Evolutionary conservation across 2,329 filamentous ascomycete genomes (phyloP), one percentile per base, ranked within the genome.

Genomic region (Trichothecium roseum): DNA sequence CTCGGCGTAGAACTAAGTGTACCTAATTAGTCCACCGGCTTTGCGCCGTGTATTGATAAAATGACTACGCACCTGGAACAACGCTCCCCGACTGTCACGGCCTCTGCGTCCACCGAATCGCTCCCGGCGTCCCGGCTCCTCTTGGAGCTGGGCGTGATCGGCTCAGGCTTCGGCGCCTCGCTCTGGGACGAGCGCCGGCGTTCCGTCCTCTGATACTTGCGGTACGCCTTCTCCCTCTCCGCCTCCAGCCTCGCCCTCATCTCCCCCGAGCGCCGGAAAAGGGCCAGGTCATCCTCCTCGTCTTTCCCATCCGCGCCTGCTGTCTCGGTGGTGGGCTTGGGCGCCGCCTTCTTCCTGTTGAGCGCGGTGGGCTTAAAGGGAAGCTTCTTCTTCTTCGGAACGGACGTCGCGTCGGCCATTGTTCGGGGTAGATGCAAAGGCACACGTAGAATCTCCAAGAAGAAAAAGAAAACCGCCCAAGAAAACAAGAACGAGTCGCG

Each of bases 181-280:
- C 28, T 30, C 13, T 30, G 30, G 12, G 16, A 10, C 8, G 37
- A 39, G 22, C 42, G 45, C 13, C 44, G 41, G n/a, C n/a, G n/a
- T n/a, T n/a, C n/a, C n/a, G n/a, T n/a, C n/a, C n/a, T n/a, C n/a
- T n/a, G n/a, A n/a, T n/a, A n/a, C 20, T 6, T 24, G 20, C 20
- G 20, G 10, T 28, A 20, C 42, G 38, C 32, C 44, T 17, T n/a
- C 46, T 45, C 43, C 61, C 52, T 27, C 22, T 67, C 60, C n/a
- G 62, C 60, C 36, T 57, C 49, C 22, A 66, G 48, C 26, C 59
- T 55, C 5, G 63, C 58, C 34, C 66, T 69, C 48, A 72, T 69
- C 38, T 66, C 59, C 41, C 64, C 66, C 10, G 66, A 59, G 5
- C 67, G 65, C 29, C 63, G 60, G 42, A 76, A 76, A 5, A 75